phyloP scores from a whole-genome alignment of 106 monocot species.

The Allium cepa region DNA sequence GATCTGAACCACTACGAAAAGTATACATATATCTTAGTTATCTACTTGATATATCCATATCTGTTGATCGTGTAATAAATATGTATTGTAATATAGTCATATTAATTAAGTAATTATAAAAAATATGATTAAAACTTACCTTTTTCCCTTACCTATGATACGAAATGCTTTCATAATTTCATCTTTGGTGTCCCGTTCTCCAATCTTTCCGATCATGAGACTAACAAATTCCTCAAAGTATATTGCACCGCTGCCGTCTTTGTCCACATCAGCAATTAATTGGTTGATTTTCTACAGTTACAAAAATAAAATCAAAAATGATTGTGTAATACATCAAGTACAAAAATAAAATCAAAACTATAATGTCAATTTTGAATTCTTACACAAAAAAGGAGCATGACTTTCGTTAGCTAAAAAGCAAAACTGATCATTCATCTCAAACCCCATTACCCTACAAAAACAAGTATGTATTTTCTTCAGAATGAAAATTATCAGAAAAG shows the following conservation, averaged over 20 bases:
- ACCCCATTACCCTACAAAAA: slow-evolving; percentile 79
- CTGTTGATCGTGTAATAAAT: no score
- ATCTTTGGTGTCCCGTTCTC: slow-evolving; percentile 73
- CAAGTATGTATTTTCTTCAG: neutral
- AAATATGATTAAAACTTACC: slow-evolving; percentile 23
- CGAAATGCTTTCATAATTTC: slow-evolving; percentile 79
- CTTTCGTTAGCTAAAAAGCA: no score
- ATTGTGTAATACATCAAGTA: no score
- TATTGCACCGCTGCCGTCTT: slow-evolving; percentile 82
- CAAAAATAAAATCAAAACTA: no score
- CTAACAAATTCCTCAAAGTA: slow-evolving; percentile 79
- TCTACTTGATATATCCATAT: no score
- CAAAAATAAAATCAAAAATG: neutral
- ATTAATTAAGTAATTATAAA: neutral
- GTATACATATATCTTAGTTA: no score
- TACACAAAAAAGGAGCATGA: no score
- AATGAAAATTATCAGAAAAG: neutral
- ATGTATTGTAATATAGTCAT: neutral
- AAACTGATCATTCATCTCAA: slow-evolving; percentile 90
- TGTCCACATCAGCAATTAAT: slow-evolving; percentile 90
- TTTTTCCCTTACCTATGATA: slow-evolving; percentile 79
- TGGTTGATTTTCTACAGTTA: slow-evolving; percentile 56
- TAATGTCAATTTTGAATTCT: no score
- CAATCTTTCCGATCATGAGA: slow-evolving; percentile 94
- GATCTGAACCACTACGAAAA: no score